phyloP scores from a whole-genome alignment of 805 yeast species.

The Helenozyma rhizophorensis region DNA sequence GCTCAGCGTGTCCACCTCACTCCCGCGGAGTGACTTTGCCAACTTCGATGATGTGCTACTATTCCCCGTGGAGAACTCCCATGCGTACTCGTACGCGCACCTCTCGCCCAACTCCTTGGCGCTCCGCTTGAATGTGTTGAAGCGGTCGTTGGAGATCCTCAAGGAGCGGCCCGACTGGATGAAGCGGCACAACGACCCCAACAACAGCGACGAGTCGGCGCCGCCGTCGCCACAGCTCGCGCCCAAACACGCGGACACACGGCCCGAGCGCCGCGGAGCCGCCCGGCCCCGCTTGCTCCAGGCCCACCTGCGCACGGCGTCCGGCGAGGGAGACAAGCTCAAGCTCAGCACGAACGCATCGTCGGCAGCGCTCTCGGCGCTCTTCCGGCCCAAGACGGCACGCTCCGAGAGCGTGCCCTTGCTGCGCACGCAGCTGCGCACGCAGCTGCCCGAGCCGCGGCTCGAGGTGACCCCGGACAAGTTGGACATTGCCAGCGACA shows the following conservation, averaged over 20 bases:
- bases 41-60: constrained; percentile 41
- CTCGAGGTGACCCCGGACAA: not conserved
- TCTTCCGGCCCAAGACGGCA: constrained; percentile 34
- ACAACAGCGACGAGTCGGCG: constrained; percentile 6
- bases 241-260: constrained; percentile 6
- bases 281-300: constrained; percentile 2
- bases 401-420: constrained; percentile 36
- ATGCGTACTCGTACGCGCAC: constrained; percentile 81
- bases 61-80: constrained; percentile 76
- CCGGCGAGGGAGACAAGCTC: constrained; percentile 16
- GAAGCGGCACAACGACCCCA: constrained; percentile 6
- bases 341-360: constrained; percentile 41
- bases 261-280: constrained; percentile 1
- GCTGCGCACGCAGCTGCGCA: constrained; percentile 1
- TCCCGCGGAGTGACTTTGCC: too few relatives aligned
- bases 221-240: constrained; percentile 3
- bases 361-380: constrained; percentile 43
- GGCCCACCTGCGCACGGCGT: constrained; percentile 9
- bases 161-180: constrained; percentile 54
- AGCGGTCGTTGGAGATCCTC: constrained; percentile 70
- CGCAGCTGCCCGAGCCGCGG: not conserved
- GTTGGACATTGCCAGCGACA: constrained; percentile 8
- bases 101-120: constrained; percentile 78
- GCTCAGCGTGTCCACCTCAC: too few relatives aligned
- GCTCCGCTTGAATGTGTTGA: constrained; percentile 66